phyloP scores from a whole-genome alignment of 2,329 filamentous ascomycete genomes.

The Tolypocladium album region DNA sequence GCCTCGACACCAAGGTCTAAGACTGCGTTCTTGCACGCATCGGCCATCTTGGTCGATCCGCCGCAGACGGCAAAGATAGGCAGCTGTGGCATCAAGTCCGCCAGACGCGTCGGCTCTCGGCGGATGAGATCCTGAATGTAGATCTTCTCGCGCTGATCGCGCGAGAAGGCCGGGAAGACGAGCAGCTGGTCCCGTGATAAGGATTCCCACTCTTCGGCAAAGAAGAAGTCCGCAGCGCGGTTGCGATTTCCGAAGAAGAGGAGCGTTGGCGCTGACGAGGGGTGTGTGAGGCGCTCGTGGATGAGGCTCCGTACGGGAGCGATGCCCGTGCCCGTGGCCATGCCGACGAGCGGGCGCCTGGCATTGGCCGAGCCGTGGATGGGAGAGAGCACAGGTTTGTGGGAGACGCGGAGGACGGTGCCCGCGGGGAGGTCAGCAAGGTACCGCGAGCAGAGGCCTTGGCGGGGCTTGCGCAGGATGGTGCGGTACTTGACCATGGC shows the following conservation, averaged over 20 bases:
- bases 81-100: constrained; percentile 20
- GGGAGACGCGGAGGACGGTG: constrained; percentile 50
- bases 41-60: constrained; percentile 47
- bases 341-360: constrained; percentile 55
- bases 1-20: constrained; percentile 34
- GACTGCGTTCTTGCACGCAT: constrained; percentile 40
- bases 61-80: constrained; percentile 45
- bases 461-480: constrained; percentile 69
- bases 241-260: constrained; percentile 85
- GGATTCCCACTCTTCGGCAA: constrained; percentile 59
- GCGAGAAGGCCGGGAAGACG: constrained; percentile 36
- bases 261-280: constrained; percentile 29
- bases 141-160: constrained; percentile 35
- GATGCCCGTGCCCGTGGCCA: constrained; percentile 79
- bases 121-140: constrained; percentile 47
- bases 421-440: constrained; percentile 52
- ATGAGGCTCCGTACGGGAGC: constrained; percentile 75
- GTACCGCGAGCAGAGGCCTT: constrained; percentile 87
- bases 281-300: constrained; percentile 50
- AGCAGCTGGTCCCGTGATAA: constrained; percentile 10
- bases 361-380: constrained; percentile 25
- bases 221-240: constrained; percentile 67
- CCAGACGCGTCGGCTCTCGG: constrained; percentile 24
- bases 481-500: constrained; percentile 90
- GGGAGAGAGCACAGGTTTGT: constrained; percentile 34